Evolutionary conservation across 2,329 filamentous ascomycete genomes (phyloP), one percentile per base, ranked within the genome.

Genomic region (Podosphaera fusca): DNA sequence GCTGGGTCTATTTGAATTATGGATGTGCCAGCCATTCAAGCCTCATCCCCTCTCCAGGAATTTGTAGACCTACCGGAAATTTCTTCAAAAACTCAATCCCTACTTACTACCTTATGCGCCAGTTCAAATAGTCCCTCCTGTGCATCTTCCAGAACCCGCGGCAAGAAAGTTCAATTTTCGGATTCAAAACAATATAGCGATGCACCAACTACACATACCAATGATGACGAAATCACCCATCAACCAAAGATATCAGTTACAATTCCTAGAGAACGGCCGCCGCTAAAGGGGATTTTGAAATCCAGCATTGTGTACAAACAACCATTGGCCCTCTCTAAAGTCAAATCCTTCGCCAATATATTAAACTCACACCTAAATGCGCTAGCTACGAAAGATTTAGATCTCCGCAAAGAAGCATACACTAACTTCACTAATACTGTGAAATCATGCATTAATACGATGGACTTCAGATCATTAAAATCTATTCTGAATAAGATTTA

Each of bases 341-440:
- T 70, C 68, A 73, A 76, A 50, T 82, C 78, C 45, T 81, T 95
- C 58, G 76, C 78, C 61, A 80, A 80, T 63, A 92, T 95, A 82
- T 71, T 96, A 61, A 85, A 94, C 63, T 94, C 87, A 0, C 80
- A 87, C 4, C 77, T 87, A 40, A 82, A 86, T 69, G 85, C 92
- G 69, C 76, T 98, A 53, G 85, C 84, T 42, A 81, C 85, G 30
- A 74, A 80, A 35, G 84, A 88, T 62, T 76, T 83, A 56, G 77
- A 81, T 58, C 81, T 80, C 10, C 84, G 84, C 62, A 70, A 92
- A 36, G 92, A 98, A 70, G 87, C 89, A 54, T 96, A 98, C 65
- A 81, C 82, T 67, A 84, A 84, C 64, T 73, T 98, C 50, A 79
- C 84, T 36, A 77, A 81, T 38, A 81, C 83, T 3, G 73, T 95